Base-by-base conservation (phyloP, 73 alveolate genomes). In the Stentor coeruleus region DNA sequence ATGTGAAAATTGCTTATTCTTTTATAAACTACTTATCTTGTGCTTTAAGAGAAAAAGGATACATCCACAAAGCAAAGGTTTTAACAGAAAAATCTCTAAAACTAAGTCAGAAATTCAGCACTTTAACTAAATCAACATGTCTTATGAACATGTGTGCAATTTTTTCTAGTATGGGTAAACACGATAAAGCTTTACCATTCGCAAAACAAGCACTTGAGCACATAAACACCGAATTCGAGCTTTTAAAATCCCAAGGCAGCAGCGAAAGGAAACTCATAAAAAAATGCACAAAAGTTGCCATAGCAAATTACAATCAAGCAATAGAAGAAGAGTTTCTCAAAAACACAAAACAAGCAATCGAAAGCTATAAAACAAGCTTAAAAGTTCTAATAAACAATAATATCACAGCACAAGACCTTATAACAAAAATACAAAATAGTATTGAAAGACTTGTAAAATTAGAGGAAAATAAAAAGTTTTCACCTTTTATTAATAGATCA, bases 111-210 rank as follows among this genome's bases (percentile, higher is more conserved):
- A 49, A 11, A 6, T 49, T 6, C 20, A 6, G 28, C 20, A 49
- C 66, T 49, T 20, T 49, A 11, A 49, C 6, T 20, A 49, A 49
- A 49, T 49, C 66, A 11, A 20, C 6, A 6, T 11, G 66, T 49
- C 66, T 49, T 6, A 49, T 49, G 66, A 49, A 49, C 66, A 49
- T 49, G 66, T 49, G 66, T 20, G 66, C 66, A 49, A 49, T 49
- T 49, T 20, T 49, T 20, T 49, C 66, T 49, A 11, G 20, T 20
- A 49, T 6, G 28, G 66, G 66, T 11, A 49, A 49, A 49, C 66
- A 49, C 66, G 6, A 11, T 11, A 49, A 49, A 49, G 66, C 66
- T 49, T 49, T 49, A 49, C 6, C 6, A 11, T 49, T 11, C 66
- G 66, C 66, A 20, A 49, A 49, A 49, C 28, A 49, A 49, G 66